Percentiles rank a stretch among this genome's conserved stretches.
Evolutionary conservation across 1,284 basidiomycete genomes (phyloP).

Genomic region (Irpex rosettiformis): DNA sequence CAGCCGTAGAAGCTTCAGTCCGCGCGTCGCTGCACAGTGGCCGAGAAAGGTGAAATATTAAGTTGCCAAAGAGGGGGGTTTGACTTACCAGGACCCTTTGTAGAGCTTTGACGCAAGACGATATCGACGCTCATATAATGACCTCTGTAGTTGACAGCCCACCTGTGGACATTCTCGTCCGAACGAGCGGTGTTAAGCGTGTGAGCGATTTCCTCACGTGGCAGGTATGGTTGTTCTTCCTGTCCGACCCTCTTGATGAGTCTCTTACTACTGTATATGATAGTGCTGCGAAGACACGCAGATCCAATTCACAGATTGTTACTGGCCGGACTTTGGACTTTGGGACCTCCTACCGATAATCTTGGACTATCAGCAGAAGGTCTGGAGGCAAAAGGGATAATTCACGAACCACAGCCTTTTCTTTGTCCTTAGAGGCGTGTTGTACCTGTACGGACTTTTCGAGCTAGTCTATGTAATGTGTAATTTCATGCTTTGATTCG

Average conservation of each 20-base stretch:
- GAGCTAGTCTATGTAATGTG: too few species aligned
- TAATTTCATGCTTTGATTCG: too few species aligned
- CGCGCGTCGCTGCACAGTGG: constrained; percentile 41
- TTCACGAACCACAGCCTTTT: background rate
- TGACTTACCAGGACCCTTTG: too few species aligned
- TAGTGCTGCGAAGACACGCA: constrained; percentile 82
- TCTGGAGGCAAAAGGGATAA: too few species aligned
- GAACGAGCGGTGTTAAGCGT: constrained; percentile 90
- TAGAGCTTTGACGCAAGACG: constrained; percentile 59
- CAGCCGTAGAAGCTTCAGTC: constrained; percentile 65
- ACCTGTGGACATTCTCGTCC: constrained; percentile 86
- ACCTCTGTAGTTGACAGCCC: constrained; percentile 67
- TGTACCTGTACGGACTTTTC: too few species aligned
- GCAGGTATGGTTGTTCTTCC: constrained; percentile 68
- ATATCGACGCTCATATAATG: constrained; percentile 65
- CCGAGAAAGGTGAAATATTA: constrained; percentile 12
- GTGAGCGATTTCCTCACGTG: constrained; percentile 93
- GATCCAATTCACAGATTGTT: constrained; percentile 87
- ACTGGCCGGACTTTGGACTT: constrained; percentile 95
- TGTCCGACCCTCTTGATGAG: too few species aligned
- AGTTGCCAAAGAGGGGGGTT: too few species aligned
- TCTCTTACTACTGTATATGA: too few species aligned
- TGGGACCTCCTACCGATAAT: constrained; percentile 84
- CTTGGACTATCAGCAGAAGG: constrained; percentile 79
- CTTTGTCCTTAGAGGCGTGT: too few species aligned